Percentiles rank a stretch among this genome's conserved stretches.
Evolutionary conservation across 179 eudicot species (phyloP).

Genomic region (Amaranthus tricolor): DNA sequence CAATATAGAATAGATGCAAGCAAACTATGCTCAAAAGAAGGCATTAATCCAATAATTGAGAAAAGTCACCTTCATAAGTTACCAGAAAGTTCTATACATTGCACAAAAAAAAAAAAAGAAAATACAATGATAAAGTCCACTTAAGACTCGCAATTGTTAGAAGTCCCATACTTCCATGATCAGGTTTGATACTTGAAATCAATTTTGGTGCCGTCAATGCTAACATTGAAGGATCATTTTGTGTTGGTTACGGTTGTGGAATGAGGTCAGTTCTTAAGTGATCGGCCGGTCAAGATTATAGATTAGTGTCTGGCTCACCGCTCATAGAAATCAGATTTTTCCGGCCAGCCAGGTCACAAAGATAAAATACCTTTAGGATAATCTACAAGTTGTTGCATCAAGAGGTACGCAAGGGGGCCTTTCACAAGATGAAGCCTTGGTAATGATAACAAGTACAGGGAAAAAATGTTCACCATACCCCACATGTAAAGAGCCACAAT

Average conservation of each 20-base stretch:
- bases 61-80: conserved; percentile 1
- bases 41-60: no score
- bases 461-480: neutral
- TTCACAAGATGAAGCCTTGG: neutral
- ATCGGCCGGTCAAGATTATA: neutral
- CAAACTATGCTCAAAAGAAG: no score
- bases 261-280: neutral
- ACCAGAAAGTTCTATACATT: neutral
- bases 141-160: neutral
- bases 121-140: neutral
- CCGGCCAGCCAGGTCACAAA: neutral
- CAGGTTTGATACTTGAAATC: neutral
- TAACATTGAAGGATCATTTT: neutral
- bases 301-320: neutral
- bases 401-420: neutral
- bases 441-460: conserved; percentile 1
- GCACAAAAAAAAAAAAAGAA: neutral
- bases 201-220: neutral
- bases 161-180: neutral
- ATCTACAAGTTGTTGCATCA: neutral
- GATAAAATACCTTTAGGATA: neutral
- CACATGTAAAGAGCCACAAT: neutral
- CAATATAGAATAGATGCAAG: no score
- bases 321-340: neutral
- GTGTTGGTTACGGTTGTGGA: neutral